These are phyloP conservation scores for Fusarium sarcochroum DNA, from an alignment of 2,329 filamentous ascomycete genomes.

Conservation along the genomic window DNA sequence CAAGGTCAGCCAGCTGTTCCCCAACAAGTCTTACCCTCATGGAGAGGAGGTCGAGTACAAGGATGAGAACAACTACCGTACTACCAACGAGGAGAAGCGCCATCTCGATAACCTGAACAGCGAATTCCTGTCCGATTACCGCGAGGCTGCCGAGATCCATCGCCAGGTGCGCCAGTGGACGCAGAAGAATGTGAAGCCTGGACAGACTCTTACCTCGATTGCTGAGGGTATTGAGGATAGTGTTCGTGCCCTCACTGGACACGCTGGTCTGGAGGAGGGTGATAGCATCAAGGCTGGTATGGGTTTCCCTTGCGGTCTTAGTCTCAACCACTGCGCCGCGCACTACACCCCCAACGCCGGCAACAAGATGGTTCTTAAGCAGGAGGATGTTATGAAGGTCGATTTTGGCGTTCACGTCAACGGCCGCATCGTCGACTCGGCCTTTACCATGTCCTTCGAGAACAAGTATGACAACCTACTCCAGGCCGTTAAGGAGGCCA, in stretches of 20 bases:
- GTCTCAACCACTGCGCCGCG: constrained; percentile 86
- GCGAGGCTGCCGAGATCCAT: constrained; percentile 89
- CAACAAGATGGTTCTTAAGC: constrained; percentile 80
- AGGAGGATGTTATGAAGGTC: constrained; percentile 85
- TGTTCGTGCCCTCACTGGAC: constrained; percentile 81
- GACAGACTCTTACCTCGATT: constrained; percentile 84
- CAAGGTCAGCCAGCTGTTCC: constrained; percentile 79
- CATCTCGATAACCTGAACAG: constrained; percentile 85
- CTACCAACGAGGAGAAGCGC: constrained; percentile 86
- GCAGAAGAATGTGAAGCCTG: constrained; percentile 84
- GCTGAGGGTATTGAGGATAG: constrained; percentile 90
- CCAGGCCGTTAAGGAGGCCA: constrained; percentile 80
- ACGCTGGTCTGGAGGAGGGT: constrained; percentile 82
- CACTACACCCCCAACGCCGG: constrained; percentile 91
- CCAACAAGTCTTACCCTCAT: constrained; percentile 78
- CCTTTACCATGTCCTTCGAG: constrained; percentile 84
- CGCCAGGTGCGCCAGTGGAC: constrained; percentile 89
- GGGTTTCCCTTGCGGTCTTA: constrained; percentile 88
- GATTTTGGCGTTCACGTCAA: constrained; percentile 87
- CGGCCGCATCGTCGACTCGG: constrained; percentile 84
- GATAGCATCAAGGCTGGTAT: constrained; percentile 85
- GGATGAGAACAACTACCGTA: constrained; percentile 82
- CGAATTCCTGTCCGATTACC: constrained; percentile 85
- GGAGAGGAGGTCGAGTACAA: constrained; percentile 84
- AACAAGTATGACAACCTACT: constrained; percentile 81